phyloP scores from a whole-genome alignment of 768 basidiomycete species.

The Mycena latifolia region DNA sequence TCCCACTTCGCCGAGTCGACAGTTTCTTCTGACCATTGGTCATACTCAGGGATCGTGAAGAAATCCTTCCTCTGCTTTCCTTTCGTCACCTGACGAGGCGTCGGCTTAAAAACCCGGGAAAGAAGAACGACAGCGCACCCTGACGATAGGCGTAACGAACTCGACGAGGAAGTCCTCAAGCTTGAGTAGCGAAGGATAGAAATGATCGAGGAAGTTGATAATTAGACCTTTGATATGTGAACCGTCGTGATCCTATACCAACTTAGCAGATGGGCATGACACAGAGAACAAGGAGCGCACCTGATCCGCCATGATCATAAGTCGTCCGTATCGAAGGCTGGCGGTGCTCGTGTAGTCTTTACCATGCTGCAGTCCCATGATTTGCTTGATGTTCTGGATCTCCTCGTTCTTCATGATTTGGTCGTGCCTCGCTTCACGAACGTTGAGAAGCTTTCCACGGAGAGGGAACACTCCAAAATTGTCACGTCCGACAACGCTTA shows the following conservation, averaged over 20 bases:
- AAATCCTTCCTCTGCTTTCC: slow-evolving; percentile 86
- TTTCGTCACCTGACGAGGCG: slow-evolving; percentile 71
- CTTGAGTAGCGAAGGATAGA: slow-evolving; percentile 94
- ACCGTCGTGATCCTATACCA: slow-evolving; percentile 93
- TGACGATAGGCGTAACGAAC: slow-evolving; percentile 98
- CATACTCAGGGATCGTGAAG: slow-evolving; percentile 98
- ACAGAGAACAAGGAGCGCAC: slow-evolving; percentile 53
- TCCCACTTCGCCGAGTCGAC: slow-evolving; percentile 86
- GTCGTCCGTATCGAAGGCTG: slow-evolving; percentile 88
- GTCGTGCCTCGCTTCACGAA: slow-evolving; percentile 95
- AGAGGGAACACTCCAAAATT: slow-evolving; percentile 98
- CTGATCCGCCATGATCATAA: slow-evolving; percentile 99
- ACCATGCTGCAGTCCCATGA: slow-evolving; percentile 95
- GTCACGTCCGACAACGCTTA: slow-evolving; percentile 95
- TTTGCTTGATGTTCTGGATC: slow-evolving; percentile 97
- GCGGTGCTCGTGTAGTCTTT: slow-evolving; percentile 81
- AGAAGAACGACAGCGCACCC: slow-evolving; percentile 62
- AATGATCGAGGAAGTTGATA: slow-evolving; percentile 98
- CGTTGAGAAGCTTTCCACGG: slow-evolving; percentile 96
- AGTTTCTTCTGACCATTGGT: slow-evolving; percentile 88
- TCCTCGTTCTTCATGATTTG: slow-evolving; percentile 99
- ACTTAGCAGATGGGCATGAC: slow-evolving; percentile 2
- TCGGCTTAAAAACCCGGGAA: not conserved
- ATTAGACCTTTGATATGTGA: slow-evolving; percentile 99
- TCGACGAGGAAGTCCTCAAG: slow-evolving; percentile 95